Percentiles rank a stretch among this genome's conserved stretches.
Evolutionary conservation across 2,329 filamentous ascomycete species (phyloP).

Genomic region (Parafenestella ontariensis): DNA sequence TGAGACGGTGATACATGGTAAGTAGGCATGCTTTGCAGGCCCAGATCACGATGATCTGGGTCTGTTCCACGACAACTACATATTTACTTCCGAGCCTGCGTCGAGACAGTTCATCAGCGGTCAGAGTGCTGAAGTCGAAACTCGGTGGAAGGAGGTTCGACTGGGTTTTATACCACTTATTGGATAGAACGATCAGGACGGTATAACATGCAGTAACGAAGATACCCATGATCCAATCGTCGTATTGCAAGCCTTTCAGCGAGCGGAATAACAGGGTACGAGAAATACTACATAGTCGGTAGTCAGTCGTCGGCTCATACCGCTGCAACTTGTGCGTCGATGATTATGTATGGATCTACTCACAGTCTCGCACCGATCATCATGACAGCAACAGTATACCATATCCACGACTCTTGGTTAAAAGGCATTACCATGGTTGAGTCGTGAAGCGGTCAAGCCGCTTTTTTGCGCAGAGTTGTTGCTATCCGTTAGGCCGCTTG

Average conservation of each 20-base stretch:
- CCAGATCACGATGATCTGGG: conserved; percentile 61
- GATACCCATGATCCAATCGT: conserved; percentile 64
- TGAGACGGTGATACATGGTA: conserved; percentile 61
- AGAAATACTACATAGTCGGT: conserved; percentile 46
- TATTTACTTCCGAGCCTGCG: conserved; percentile 53
- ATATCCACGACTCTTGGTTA: conserved; percentile 56
- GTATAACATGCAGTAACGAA: conserved; percentile 59
- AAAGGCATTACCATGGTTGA: conserved; percentile 35
- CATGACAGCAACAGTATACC: conserved; percentile 52
- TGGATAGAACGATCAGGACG: conserved; percentile 57
- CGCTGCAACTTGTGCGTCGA: not conserved
- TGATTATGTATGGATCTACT: conserved; percentile 17
- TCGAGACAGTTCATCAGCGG: conserved; percentile 43
- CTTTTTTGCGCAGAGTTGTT: not conserved
- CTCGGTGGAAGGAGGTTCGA: conserved; percentile 55
- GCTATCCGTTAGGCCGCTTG: conserved; percentile 25
- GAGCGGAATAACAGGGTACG: conserved; percentile 56
- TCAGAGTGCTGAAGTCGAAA: conserved; percentile 54
- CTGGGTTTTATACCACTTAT: conserved; percentile 49
- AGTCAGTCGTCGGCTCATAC: conserved; percentile 7
- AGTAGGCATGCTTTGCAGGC: conserved; percentile 62
- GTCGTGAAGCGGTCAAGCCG: conserved; percentile 6
- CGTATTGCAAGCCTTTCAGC: conserved; percentile 58
- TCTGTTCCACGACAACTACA: conserved; percentile 62
- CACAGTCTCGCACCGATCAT: conserved; percentile 54